Base-by-base conservation (phyloP, 768 basidiomycete genomes). In the Tulasnella sp. region DNA sequence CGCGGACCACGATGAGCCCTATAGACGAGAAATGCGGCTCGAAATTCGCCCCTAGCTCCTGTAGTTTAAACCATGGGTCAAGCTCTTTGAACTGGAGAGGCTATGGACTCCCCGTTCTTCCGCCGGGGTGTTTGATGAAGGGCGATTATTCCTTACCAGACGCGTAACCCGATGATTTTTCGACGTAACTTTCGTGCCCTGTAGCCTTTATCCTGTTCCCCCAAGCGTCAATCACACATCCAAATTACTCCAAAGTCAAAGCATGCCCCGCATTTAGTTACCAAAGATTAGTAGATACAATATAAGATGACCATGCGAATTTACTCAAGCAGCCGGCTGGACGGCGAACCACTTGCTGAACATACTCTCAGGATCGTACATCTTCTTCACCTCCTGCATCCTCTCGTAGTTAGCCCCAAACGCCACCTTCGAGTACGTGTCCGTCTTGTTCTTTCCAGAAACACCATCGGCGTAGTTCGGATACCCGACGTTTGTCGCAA, bases 341-440 rank as follows among this genome's bases (percentile, higher is more conserved):
- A 78, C 42, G 23, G 76, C n/a, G 70, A 77, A 73, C 77, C 71
- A 74, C 77, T 44, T 74, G 46, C 57, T 78, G 72, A 78, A 78
- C 11, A 78, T 73, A 35, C 42, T 26, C n/a, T 37, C 57, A 51
- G 77, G 77, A 57, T 78, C 77, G 48, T 74, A 78, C 29, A n/a
- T 46, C 48, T 46, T 67, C 73, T 78, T 78, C 15, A 78, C 72
- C 35, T 48, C 42, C 26, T 29, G 37, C 46, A 78, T 20, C 26
- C 51, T 40, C 32, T 44, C 26, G 55, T 51, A 72, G 32, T 78
- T 78, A n/a, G 42, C 42, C n/a, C 77, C 77, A 55, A 74, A 78
- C 32, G 48, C 35, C n/a, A 76, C 29, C 48, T 42, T 72, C 16
- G 77, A 73, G 46, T 77, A 70, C 35, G 40, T 39, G 48, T 77